Conservation (phyloP, 2,329 filamentous ascomycete genomes). For the Neonectria faginata region DNA sequence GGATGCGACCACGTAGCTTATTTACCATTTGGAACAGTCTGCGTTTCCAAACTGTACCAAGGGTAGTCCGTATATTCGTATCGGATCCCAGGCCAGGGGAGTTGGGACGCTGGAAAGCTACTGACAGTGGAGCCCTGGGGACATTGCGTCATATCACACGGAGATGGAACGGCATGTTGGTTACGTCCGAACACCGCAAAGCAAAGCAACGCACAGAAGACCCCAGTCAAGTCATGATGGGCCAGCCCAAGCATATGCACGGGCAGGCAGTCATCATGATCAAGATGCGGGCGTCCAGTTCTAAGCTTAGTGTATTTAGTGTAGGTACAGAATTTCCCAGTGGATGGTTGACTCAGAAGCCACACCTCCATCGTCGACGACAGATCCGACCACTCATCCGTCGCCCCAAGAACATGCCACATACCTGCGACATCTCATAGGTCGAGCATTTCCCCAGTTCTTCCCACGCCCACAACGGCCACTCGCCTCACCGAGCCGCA, state of each 20-base stretch:
- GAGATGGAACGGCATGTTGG: background rate
- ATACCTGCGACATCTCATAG: constrained; percentile 19
- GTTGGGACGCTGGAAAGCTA: background rate
- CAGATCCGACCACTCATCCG: constrained; percentile 14
- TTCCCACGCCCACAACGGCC: constrained; percentile 7
- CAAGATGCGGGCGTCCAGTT: background rate
- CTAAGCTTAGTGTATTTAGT: background rate
- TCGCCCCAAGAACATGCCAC: constrained; percentile 7
- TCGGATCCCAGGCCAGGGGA: too few relatives aligned
- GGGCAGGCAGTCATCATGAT: background rate
- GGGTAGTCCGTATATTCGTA: background rate
- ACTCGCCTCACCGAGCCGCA: constrained; percentile 18
- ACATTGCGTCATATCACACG: background rate
- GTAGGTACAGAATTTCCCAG: background rate
- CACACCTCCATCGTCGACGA: background rate
- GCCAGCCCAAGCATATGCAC: background rate
- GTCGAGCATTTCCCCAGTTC: constrained; percentile 3
- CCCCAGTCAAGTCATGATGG: background rate
- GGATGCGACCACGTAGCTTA: constrained; percentile 1
- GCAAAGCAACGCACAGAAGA: background rate
- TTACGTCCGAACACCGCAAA: background rate
- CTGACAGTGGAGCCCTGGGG: background rate
- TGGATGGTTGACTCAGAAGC: background rate
- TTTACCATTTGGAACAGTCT: background rate
- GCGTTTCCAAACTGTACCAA: background rate